These are phyloP conservation scores for Capsicum pubescens DNA, from an alignment of 257 asterid genomes.

Conservation along the genomic window DNA sequence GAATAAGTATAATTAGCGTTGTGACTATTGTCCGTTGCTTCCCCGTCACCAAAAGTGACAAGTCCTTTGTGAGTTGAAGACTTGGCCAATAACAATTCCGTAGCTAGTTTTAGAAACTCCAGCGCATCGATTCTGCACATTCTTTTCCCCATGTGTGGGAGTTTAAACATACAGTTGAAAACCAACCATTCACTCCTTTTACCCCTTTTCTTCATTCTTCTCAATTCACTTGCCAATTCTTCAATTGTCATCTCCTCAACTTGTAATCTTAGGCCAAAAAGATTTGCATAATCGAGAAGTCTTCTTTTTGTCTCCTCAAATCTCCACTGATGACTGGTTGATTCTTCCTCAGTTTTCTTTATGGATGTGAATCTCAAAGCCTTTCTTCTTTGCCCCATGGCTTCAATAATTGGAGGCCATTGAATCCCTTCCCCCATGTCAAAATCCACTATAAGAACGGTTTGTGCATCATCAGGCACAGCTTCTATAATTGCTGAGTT, in stretches of 20 bases:
- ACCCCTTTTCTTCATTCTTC: slow-evolving; percentile 40
- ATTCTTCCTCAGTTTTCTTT: slow-evolving; percentile 41
- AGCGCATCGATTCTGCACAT: slow-evolving; percentile 40
- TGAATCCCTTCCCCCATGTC: slow-evolving; percentile 53
- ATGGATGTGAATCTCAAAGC: slow-evolving; percentile 58
- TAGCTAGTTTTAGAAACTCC: slow-evolving; percentile 55
- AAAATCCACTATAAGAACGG: slow-evolving; percentile 43
- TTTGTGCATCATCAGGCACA: slow-evolving; percentile 35
- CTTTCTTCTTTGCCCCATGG: slow-evolving; percentile 44
- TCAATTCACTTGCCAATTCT: slow-evolving; percentile 45
- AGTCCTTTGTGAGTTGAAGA: slow-evolving; percentile 46
- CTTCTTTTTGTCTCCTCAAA: slow-evolving; percentile 58
- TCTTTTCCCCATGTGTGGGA: slow-evolving; percentile 71
- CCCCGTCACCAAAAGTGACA: slow-evolving; percentile 68
- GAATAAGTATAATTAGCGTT: slow-evolving; percentile 35
- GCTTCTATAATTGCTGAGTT: slow-evolving; percentile 48
- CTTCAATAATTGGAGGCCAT: slow-evolving; percentile 64
- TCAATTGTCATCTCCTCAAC: slow-evolving; percentile 52
- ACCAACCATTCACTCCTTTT: slow-evolving; percentile 54
- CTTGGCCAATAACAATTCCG: slow-evolving; percentile 37
- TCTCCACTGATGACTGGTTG: slow-evolving; percentile 37
- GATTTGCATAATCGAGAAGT: slow-evolving; percentile 55
- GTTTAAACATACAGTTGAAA: slow-evolving; percentile 70
- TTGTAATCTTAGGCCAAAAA: slow-evolving; percentile 44
- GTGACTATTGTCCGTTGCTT: slow-evolving; percentile 37